Evolutionary conservation across 306 rosid species (phyloP), one percentile per base, ranked within the genome.

Genomic region (Carpinus fangiana): DNA sequence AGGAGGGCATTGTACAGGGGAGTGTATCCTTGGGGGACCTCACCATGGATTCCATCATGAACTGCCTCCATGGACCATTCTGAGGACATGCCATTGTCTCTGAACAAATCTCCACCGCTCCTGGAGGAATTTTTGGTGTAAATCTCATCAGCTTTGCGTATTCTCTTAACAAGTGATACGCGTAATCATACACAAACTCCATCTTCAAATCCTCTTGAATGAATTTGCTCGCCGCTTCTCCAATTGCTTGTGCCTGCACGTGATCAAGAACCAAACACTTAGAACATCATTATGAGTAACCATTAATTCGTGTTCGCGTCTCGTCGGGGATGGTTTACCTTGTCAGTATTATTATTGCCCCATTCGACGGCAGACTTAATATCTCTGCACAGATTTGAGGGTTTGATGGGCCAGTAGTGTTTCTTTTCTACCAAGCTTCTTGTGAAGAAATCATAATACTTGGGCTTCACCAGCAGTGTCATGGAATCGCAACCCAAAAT

Each of bases 401-500:
- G 0, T 2, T 81, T 79, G 26, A 88, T 79, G 26, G 89, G 91
- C 91, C 89, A 88, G 55, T 83, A 88, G 14, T 88, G 88, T 8
- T 50, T 6, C 81, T 79, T 64, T 31, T 89, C 81, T 13, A 85
- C 34, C 86, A 88, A 55, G 77, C 72, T 74, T 81, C 91, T 85
- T 70, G 91, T 14, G 45, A 76, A 85, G 70, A 88, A 88, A 18
- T 88, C 91, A 76, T 73, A 81, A 61, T 73, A 81, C 31, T 2
- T 71, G 0, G 89, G 89, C 43, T 70, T 75, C 57, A 88, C 76
- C 47, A 83, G 61, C 88, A 88, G 73, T 13, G 83, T 83, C 91
- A 88, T 85, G 2, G 91, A 88, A 65, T 88, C 83, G 46, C 91
- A 88, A 73, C 88, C 85, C 38, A 83, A 68, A 73, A 85, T 85